Evolutionary conservation across 371 early-diverging fungal species (phyloP).

Genomic region (Mortierella sp.): DNA sequence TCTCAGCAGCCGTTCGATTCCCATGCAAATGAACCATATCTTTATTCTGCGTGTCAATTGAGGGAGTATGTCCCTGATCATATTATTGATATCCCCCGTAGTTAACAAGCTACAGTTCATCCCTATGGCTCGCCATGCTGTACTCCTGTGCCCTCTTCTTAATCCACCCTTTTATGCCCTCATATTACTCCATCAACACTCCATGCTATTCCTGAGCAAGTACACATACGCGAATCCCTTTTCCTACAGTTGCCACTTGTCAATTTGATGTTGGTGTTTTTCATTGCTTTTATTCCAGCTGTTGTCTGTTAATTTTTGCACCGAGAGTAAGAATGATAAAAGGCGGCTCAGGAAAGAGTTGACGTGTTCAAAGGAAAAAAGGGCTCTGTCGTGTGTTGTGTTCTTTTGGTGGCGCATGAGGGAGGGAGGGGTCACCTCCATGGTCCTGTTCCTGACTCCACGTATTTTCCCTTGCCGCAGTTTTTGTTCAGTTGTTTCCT

Average conservation of each 20-base stretch:
- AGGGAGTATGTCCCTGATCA: too few species aligned
- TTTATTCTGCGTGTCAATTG: too few species aligned
- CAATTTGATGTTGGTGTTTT: background rate
- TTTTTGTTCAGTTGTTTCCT: background rate
- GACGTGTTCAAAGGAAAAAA: background rate
- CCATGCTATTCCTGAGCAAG: background rate
- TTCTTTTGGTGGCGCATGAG: conserved; percentile 20
- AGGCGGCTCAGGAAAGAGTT: background rate
- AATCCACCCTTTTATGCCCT: too few species aligned
- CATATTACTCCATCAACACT: background rate
- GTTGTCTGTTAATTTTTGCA: background rate
- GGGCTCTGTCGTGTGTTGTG: background rate
- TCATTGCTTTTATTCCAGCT: background rate
- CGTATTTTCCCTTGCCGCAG: background rate
- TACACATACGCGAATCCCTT: background rate
- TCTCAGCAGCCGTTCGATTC: background rate
- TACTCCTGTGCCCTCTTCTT: too few species aligned
- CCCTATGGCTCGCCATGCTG: too few species aligned
- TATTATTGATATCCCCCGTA: too few species aligned
- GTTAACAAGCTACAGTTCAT: too few species aligned
- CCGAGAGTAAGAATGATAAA: background rate
- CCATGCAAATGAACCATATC: background rate
- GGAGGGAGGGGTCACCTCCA: background rate
- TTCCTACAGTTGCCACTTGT: background rate
- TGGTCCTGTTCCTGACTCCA: background rate